Conservation (phyloP, 805 yeast species). For the Phaffomyces antillensis region DNA sequence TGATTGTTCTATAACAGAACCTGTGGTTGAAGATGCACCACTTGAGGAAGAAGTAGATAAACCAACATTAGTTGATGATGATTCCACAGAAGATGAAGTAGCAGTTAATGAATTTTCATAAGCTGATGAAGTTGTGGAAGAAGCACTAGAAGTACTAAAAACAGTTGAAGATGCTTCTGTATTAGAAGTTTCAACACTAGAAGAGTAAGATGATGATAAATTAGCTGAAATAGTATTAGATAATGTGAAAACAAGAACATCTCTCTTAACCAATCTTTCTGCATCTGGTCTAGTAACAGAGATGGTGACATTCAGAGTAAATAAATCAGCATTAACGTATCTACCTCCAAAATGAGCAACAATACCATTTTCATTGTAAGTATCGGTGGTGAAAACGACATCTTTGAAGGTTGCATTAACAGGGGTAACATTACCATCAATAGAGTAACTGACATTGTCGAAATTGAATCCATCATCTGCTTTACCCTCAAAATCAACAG, state of each 20-base stretch:
- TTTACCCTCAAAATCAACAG: not conserved
- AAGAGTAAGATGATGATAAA: not conserved
- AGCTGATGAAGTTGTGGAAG: not conserved
- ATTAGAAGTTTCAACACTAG: not conserved
- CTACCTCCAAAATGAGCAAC: conserved; percentile 1
- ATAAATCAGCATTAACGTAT: not conserved
- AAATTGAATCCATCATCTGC: not conserved
- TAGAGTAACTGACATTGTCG: not conserved
- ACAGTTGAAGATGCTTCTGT: not conserved
- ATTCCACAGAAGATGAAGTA: not conserved
- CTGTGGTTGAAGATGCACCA: not conserved
- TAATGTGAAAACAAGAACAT: not conserved
- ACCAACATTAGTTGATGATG: not conserved
- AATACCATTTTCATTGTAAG: not conserved
- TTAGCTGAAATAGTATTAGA: conserved; percentile 3
- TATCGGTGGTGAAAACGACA: not conserved
- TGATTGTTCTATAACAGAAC: not conserved
- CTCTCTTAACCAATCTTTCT: conserved; percentile 8
- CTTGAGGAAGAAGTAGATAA: not conserved
- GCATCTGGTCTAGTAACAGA: conserved; percentile 12
- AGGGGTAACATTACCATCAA: not conserved
- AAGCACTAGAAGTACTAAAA: not conserved
- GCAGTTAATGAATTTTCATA: not conserved
- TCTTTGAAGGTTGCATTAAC: not conserved
- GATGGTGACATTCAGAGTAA: not conserved